Evolutionary conservation across 805 yeast genomes (phyloP), one percentile per base, ranked within the genome.

Genomic region (Candida corydali): DNA sequence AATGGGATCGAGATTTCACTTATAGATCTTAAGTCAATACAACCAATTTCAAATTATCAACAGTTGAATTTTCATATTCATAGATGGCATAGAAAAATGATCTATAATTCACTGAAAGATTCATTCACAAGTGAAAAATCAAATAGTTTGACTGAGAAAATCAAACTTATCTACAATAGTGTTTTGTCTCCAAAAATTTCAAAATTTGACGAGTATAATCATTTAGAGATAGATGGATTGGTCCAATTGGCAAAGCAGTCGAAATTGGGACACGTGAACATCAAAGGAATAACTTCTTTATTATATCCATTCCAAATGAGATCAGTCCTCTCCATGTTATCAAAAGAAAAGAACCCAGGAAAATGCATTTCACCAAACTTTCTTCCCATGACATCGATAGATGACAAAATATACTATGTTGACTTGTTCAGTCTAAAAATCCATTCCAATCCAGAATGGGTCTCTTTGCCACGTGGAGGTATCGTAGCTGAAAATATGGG

Each of bases 401-500:
- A 20, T 3, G 23, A 19, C 5, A 14, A 16, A 2, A 2, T 15
- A 3, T 59, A 63, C 47, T 69, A 63, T 41, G 52, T 69, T 36
- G 70, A 79, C 47, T 36, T 64, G 0, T 43, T 49, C 3, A 47
- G 45, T 0, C 44, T 61, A 22, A 42, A 44, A 3, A 56, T 76
- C 20, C 52, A 47, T 16, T 15, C 18, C 1, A 40, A 50, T 3
- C 77, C 84, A 0, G 71, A 64, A 15, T 48, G 54, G 3, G 76
- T 66, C 44, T 46, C 46, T 10, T 59, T 77, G 2, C 78, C 84
- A 0, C 59, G 73, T 44, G 84, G 84, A 14, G 85, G 84, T 0
- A 75, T 78, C 4, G 52, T 78, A 11, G 83, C 83, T 1, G 85
- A 78, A 40, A 78, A 77, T 65, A 78, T 78, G 84, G 85, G 85